Percentiles rank a stretch among this genome's conserved stretches.
Evolutionary conservation across 192 early-diverging fungal species (phyloP).

Genomic region (Entomortierella chlamydospora): DNA sequence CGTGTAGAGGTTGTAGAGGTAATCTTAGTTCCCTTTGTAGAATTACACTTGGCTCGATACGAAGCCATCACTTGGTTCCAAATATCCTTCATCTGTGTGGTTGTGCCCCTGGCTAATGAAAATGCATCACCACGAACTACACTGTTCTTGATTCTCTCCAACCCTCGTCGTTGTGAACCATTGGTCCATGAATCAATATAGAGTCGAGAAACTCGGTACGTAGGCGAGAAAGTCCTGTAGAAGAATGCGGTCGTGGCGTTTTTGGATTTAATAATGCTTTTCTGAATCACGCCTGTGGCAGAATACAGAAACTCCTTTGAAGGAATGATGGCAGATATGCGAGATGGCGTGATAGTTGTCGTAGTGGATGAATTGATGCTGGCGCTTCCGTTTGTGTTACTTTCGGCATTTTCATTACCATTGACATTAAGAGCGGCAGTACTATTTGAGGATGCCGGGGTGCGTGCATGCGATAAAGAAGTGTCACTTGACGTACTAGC

Average conservation of each 20-base stretch:
- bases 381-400: background rate
- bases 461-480: background rate
- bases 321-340: background rate
- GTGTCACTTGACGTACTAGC: background rate
- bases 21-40: background rate
- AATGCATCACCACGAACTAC: constrained; percentile 30
- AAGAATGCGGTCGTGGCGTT: constrained; percentile 38
- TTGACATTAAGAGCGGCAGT: background rate
- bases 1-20: background rate
- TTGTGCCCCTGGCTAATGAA: constrained; percentile 1
- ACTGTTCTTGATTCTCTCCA: constrained; percentile 25
- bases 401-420: background rate
- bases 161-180: constrained; percentile 32
- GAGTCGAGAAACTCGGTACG: constrained; percentile 29
- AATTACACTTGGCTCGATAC: constrained; percentile 15
- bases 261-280: constrained; percentile 14
- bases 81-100: constrained; percentile 30
- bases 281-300: background rate
- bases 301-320: background rate
- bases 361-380: background rate
- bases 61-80: constrained; percentile 34
- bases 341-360: background rate
- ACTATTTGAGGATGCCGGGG: constrained; percentile 20
- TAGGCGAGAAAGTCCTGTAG: constrained; percentile 47
- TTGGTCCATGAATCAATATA: constrained; percentile 35